Percentiles rank a stretch among this genome's conserved stretches.
These are phyloP conservation scores for Juncus effusus DNA, from an alignment of 176 grass and related monocot species.

Conservation along the genomic window DNA sequence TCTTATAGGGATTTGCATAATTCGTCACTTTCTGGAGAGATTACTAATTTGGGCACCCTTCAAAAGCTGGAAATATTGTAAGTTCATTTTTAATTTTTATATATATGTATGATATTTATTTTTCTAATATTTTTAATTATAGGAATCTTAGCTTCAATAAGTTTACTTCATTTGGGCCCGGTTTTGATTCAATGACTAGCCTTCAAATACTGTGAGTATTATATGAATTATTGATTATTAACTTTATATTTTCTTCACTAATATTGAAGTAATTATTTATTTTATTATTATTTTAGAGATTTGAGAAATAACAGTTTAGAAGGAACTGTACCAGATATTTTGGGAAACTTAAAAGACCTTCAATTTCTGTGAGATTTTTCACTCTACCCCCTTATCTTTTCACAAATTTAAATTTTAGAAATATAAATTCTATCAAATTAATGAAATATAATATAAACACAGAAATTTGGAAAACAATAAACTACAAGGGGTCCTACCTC, in stretches of 20 bases:
- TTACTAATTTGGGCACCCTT: conserved; percentile 35
- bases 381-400: background rate
- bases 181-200: conserved; percentile 29
- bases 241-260: conserved; percentile 9
- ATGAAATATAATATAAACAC: background rate
- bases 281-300: conserved; percentile 26
- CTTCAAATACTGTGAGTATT: conserved; percentile 41
- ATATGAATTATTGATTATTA: background rate
- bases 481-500: conserved; percentile 32
- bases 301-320: conserved; percentile 40
- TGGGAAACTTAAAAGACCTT: conserved; percentile 39
- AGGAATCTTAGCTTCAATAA: conserved; percentile 47
- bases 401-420: conserved; percentile 3
- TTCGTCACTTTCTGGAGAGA: conserved; percentile 36
- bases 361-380: conserved; percentile 28
- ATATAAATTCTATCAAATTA: background rate
- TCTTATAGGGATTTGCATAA: conserved; percentile 38
- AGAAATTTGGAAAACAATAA: conserved; percentile 43
- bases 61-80: conserved; percentile 38
- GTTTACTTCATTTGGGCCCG: conserved; percentile 32
- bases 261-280: background rate
- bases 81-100: background rate
- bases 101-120: background rate
- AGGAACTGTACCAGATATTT: conserved; percentile 30
- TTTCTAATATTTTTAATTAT: background rate